These are phyloP conservation scores for Candida frijolesensis DNA, from an alignment of 1,139 yeast genomes.

Conservation along the genomic window DNA sequence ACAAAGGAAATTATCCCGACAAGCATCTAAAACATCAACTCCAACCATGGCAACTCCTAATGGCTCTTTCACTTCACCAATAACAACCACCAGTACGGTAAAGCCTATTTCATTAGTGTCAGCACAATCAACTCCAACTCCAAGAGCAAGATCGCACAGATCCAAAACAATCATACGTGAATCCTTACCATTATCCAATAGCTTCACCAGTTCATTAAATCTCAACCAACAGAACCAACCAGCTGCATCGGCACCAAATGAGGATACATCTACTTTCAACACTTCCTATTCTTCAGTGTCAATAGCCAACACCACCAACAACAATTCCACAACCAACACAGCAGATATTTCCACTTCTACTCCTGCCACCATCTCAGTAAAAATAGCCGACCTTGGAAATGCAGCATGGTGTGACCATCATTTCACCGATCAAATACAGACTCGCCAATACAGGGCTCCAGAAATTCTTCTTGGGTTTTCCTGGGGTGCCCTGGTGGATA, in stretches of 20 bases:
- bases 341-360: background rate
- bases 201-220: constrained; percentile 39
- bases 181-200: constrained; percentile 72
- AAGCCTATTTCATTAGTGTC: constrained; percentile 6
- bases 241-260: background rate
- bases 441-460: constrained; percentile 51
- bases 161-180: constrained; percentile 76
- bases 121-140: constrained; percentile 6
- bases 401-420: constrained; percentile 54
- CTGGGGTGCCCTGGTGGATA: constrained; percentile 53
- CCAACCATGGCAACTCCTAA: constrained; percentile 20
- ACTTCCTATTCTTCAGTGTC: constrained; percentile 47
- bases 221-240: constrained; percentile 9
- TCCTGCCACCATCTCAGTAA: constrained; percentile 46
- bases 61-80: constrained; percentile 16
- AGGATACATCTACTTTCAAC: constrained; percentile 32
- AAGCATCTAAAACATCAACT: constrained; percentile 35
- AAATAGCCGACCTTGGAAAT: constrained; percentile 53
- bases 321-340: background rate
- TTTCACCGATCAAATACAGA: constrained; percentile 54
- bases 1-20: constrained; percentile 37
- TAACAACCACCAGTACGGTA: background rate
- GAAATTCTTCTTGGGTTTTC: constrained; percentile 51
- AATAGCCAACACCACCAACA: constrained; percentile 21
- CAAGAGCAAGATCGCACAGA: constrained; percentile 61